These are phyloP conservation scores for Naumovozyma castellii DNA, from an alignment of 805 yeast genomes.

Conservation along the genomic window DNA sequence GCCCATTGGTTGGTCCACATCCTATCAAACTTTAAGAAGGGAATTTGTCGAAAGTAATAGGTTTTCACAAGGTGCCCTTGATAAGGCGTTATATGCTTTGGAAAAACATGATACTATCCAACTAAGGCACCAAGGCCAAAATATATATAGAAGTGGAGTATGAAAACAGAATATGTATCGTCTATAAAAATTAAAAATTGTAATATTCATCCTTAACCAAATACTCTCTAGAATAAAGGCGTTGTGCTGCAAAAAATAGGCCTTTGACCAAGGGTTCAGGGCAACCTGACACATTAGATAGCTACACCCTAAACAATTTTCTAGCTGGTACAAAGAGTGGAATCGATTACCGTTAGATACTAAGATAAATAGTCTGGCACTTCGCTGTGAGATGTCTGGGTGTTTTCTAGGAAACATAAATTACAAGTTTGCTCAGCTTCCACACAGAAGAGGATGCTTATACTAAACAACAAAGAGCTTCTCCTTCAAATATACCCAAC, in stretches of 20 bases:
- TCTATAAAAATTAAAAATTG: too few relatives aligned
- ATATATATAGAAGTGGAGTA: slow-evolving; percentile 67
- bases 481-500: not conserved
- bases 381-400: not conserved
- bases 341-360: too few relatives aligned
- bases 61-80: slow-evolving; percentile 63
- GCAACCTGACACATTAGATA: too few relatives aligned
- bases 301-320: too few relatives aligned
- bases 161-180: slow-evolving; percentile 23
- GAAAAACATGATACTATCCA: slow-evolving; percentile 84
- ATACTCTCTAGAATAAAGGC: too few relatives aligned
- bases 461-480: too few relatives aligned
- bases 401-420: not conserved
- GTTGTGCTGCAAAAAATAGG: too few relatives aligned
- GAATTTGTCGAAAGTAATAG: slow-evolving; percentile 67
- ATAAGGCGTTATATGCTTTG: slow-evolving; percentile 68
- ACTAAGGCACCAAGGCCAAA: slow-evolving; percentile 78
- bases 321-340: too few relatives aligned
- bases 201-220: not conserved
- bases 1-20: slow-evolving; percentile 94
- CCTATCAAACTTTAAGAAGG: slow-evolving; percentile 69
- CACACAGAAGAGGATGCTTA: too few relatives aligned
- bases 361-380: too few relatives aligned
- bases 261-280: too few relatives aligned
- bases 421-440: too few relatives aligned